Evolutionary conservation across 2,329 filamentous ascomycete species (phyloP).

Genomic region (Camillea tinctor): DNA sequence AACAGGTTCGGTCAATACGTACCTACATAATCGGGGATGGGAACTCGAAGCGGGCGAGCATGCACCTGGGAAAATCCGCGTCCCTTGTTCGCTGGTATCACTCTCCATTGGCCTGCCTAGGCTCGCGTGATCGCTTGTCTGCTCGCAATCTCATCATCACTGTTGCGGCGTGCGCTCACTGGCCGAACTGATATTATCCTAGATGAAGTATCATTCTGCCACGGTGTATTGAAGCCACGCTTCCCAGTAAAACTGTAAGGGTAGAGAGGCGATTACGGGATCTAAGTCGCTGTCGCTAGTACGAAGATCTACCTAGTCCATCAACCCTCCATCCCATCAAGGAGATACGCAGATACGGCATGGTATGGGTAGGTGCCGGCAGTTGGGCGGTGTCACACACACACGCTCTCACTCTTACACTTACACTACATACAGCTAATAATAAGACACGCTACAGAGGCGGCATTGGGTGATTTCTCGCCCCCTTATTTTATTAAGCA

Average conservation of each 20-base stretch:
- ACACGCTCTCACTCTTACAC: too few relatives aligned
- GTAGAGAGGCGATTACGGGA: not conserved
- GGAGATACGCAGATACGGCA: too few relatives aligned
- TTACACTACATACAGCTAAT: not conserved
- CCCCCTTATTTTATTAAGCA: slow-evolving; percentile 18
- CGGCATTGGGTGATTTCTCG: slow-evolving; percentile 19
- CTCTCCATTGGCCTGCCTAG: not conserved
- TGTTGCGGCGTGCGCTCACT: not conserved
- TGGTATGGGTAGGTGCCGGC: slow-evolving; percentile 10
- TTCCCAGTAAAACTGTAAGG: not conserved
- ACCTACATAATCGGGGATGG: not conserved
- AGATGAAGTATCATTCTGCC: slow-evolving; percentile 1
- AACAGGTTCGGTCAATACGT: not conserved
- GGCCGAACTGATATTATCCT: slow-evolving; percentile 1
- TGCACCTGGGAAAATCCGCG: not conserved
- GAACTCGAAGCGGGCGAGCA: not conserved
- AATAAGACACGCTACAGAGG: slow-evolving; percentile 10
- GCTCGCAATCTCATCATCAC: not conserved
- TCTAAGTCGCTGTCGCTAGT: not conserved
- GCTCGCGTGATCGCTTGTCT: not conserved
- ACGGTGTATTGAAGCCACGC: slow-evolving; percentile 1
- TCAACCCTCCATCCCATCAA: not conserved
- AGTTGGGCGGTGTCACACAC: slow-evolving; percentile 12
- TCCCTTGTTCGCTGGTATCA: not conserved
- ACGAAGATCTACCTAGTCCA: too few relatives aligned